Percentiles rank a stretch among this genome's conserved stretches.
phyloP scores from a whole-genome alignment of 1,284 basidiomycete species.

The Cutaneotrichosporon mucoides region DNA sequence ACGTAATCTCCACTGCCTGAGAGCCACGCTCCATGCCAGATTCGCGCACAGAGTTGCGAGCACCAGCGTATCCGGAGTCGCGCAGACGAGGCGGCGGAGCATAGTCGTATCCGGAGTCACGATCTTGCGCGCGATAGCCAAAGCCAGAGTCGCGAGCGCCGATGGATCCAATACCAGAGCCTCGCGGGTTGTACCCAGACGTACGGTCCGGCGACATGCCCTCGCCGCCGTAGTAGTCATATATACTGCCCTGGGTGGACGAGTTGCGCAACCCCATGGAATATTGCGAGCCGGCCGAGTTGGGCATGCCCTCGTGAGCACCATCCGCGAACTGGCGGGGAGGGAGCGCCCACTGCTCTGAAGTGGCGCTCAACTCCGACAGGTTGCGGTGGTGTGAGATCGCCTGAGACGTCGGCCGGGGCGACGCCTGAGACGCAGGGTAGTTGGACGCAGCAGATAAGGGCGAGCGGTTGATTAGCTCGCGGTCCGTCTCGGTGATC shows the following conservation, averaged over 20 bases:
- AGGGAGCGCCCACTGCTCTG: neutral
- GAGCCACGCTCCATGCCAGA: conserved; percentile 8
- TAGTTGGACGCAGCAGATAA: conserved; percentile 2
- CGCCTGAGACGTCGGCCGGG: neutral
- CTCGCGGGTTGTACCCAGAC: neutral
- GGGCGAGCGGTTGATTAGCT: conserved; percentile 26
- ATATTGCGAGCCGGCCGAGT: neutral
- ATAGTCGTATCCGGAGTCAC: neutral
- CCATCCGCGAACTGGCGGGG: conserved; percentile 6
- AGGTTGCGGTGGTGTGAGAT: conserved; percentile 9
- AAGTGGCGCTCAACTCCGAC: conserved; percentile 1
- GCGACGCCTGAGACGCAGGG: neutral
- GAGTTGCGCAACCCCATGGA: neutral
- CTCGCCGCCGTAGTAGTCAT: conserved; percentile 13
- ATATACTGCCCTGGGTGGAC: conserved; percentile 11
- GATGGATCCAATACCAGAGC: too few species aligned
- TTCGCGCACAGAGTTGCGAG: neutral
- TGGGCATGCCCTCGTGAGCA: neutral
- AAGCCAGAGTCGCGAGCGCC: neutral
- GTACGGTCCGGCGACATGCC: neutral
- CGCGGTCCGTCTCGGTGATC: conserved; percentile 34
- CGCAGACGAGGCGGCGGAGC: neutral
- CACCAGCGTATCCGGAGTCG: neutral
- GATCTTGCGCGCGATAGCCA: neutral
- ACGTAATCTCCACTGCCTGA: conserved; percentile 42